Evolutionary conservation across 352 stramenopile genomes (phyloP), one percentile per base, ranked within the genome.

Genomic region (Aphanomyces euteiches): DNA sequence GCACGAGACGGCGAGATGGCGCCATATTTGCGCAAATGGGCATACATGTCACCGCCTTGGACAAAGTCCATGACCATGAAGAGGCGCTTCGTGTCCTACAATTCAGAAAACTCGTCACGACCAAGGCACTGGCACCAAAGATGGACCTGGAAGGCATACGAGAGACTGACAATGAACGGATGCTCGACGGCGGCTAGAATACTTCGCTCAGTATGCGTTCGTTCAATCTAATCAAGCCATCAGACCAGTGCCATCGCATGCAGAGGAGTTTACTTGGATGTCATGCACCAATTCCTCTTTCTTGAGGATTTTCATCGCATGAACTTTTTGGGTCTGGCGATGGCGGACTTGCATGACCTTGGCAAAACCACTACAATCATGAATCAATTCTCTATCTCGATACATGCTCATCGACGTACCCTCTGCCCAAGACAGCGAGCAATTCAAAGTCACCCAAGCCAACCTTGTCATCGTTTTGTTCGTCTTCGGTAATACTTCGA

Each of bases 111-210:
- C 7, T 57, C 7, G 12, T 8, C 13, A 57, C 36, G 19, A 17
- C 7, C 19, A 10, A 34, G 36, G 13, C 2, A 21, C 3, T 8
- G 17, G 4, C 56, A 96, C 96, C 43, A 87, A 79, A 19, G 78
- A 77, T 7, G 92, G 97, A 67, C 59, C 83, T 99, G 97, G 79
- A 99, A 99, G 17, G 94, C 96, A 78, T 97, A 99, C 17, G 97
- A 89, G 66, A 99, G 90, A 4, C 83, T 88, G 4, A 98, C 97
- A 48, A 99, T 97, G 80, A 99, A 99, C 4, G 97, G 97, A 75
- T 99, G 96, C 38, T 98, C 85, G 41, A 97, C 88, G 70, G 98
- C 89, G 72, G 97, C 97, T 34, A 99, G 84, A 81, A 99, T 99
- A 28, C 59, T 67, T 40, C 59, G 59, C 40, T 67, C 59, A 1